Conservation (phyloP, 2,329 filamentous ascomycete species). For the Colletotrichum sp. region DNA sequence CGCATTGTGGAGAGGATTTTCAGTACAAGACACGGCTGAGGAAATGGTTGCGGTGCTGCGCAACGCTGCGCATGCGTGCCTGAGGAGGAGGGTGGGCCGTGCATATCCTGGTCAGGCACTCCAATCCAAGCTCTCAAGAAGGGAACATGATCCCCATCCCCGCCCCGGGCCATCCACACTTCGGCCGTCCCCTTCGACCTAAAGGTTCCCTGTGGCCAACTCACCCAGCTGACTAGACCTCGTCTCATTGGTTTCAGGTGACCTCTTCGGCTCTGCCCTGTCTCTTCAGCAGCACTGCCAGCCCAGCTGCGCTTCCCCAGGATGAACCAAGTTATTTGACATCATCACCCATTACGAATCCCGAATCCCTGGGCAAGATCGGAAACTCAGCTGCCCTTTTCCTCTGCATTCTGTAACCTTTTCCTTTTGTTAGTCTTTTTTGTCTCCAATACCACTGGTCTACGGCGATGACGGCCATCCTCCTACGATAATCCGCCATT, state of each 20-base stretch:
- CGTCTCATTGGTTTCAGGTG: constrained; percentile 23
- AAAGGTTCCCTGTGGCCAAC: neutral
- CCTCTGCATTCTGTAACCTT: neutral
- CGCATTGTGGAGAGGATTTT: neutral
- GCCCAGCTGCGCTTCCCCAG: neutral
- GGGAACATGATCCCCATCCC: constrained; percentile 12
- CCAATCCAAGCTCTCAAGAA: neutral
- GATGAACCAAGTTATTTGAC: constrained; percentile 22
- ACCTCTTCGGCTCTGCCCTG: neutral
- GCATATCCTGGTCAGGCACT: constrained; percentile 8
- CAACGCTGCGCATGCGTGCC: neutral
- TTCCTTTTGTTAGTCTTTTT: neutral
- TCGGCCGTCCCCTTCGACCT: neutral
- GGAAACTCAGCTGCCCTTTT: constrained; percentile 6
- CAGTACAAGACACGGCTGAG: neutral
- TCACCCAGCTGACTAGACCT: constrained; percentile 12
- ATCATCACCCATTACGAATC: constrained; percentile 23
- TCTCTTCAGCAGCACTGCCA: constrained; percentile 1
- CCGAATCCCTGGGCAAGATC: constrained; percentile 4
- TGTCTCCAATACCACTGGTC: neutral
- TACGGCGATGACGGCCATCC: constrained; percentile 5
- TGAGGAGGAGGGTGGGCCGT: neutral
- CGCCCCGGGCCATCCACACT: constrained; percentile 13
- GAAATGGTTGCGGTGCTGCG: neutral
- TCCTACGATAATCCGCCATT: neutral